phyloP scores from a whole-genome alignment of 495 filamentous ascomycete species.

The Friedmanniomyces simplex region DNA sequence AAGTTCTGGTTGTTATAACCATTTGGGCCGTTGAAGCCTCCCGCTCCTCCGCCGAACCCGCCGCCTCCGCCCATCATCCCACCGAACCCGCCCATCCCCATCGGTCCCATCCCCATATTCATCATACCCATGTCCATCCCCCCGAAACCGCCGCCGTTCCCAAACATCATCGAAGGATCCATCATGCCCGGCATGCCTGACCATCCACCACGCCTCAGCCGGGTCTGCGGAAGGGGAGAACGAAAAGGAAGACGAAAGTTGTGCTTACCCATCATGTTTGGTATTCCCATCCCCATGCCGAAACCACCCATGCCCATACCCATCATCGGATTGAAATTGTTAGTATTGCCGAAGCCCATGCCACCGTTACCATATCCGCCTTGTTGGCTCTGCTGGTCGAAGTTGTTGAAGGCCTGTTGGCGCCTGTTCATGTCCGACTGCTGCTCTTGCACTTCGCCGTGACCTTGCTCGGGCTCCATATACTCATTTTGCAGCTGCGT shows the following conservation, averaged over 20 bases:
- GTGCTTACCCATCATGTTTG: slow-evolving; percentile 63
- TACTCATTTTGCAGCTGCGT: background rate
- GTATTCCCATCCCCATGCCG: slow-evolving; percentile 41
- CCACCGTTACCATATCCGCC: slow-evolving; percentile 2
- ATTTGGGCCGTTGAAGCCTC: slow-evolving; percentile 17
- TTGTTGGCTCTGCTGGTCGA: background rate
- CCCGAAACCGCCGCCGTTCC: slow-evolving; percentile 56
- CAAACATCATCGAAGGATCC: slow-evolving; percentile 86
- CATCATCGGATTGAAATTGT: slow-evolving; percentile 65
- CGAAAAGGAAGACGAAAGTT: background rate
- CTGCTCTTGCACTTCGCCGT: background rate
- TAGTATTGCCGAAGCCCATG: slow-evolving; percentile 47
- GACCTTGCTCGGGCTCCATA: background rate
- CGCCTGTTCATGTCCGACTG: slow-evolving; percentile 38
- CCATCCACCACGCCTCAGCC: slow-evolving; percentile 9
- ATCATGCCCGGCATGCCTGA: slow-evolving; percentile 74
- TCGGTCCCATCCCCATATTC: slow-evolving; percentile 51
- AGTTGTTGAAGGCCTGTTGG: slow-evolving; percentile 41
- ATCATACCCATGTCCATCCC: slow-evolving; percentile 72
- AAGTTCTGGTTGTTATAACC: slow-evolving; percentile 22
- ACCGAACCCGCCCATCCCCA: slow-evolving; percentile 15
- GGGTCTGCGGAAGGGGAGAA: background rate
- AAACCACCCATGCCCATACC: slow-evolving; percentile 57
- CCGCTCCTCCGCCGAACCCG: slow-evolving; percentile 1
- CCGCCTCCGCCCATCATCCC: slow-evolving; percentile 12